Conservation (phyloP, 345 rosid genomes). For the Arabidopsis thaliana region TAIR10.1 NC_003076.8:2070501-2071000, state of each 20-base stretch:
- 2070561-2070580: not conserved
- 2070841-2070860: not conserved
- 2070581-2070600: not conserved
- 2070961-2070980: not conserved
- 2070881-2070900: not conserved
- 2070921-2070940: not conserved
- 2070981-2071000: not conserved
- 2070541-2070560: not conserved
- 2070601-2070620: not conserved
- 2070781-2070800: conserved; percentile 79
- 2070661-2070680: too few species aligned
- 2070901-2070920: not conserved
- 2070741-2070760: conserved; percentile 43
- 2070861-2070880: not conserved
- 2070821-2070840: conserved; percentile 42
- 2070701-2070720: not conserved
- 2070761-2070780: conserved; percentile 73
- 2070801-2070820: conserved; percentile 51
- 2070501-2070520: not conserved
- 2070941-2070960: conserved; percentile 7
- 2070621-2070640: too few species aligned
- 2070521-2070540: not conserved
- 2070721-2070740: conserved; percentile 5
- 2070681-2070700: not conserved
- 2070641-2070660: too few species aligned